Evolutionary conservation across 306 rosid genomes (phyloP).

Genomic region (Vigna nakashimae): DNA sequence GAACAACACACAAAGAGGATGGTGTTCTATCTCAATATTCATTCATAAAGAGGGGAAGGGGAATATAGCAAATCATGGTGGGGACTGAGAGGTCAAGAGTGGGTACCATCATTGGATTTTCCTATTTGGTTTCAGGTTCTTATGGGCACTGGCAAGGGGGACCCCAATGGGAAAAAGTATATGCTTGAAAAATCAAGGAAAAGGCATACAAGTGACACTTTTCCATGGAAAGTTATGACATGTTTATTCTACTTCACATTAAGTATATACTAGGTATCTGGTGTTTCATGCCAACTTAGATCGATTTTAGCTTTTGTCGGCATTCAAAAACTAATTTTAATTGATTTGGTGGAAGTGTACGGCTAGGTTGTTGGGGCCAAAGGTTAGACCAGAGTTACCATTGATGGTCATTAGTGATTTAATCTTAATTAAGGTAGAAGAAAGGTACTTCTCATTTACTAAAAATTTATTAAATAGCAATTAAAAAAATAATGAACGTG

Average conservation of each 20-base stretch:
- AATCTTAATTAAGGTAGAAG: not conserved
- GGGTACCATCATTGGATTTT: slow-evolving; percentile 28
- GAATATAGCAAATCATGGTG: slow-evolving; percentile 4
- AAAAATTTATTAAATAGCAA: too few species aligned
- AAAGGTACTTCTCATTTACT: not conserved
- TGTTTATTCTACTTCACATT: not conserved
- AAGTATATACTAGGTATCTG: slow-evolving; percentile 1
- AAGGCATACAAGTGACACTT: slow-evolving; percentile 1
- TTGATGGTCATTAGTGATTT: not conserved
- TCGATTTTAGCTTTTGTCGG: not conserved
- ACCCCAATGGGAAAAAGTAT: not conserved
- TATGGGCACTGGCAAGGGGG: not conserved
- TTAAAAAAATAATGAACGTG: too few species aligned
- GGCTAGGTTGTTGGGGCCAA: not conserved
- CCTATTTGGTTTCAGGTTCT: slow-evolving; percentile 1
- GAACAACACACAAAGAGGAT: not conserved
- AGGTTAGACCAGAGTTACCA: not conserved
- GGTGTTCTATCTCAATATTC: not conserved
- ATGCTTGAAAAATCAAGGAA: not conserved
- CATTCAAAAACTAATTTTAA: not conserved
- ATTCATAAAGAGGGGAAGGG: not conserved
- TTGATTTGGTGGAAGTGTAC: not conserved
- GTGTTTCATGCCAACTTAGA: slow-evolving; percentile 13
- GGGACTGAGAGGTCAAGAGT: not conserved
- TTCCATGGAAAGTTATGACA: not conserved